Conservation (phyloP, 2,329 filamentous ascomycete species). For the Fusarium sp. region DNA sequence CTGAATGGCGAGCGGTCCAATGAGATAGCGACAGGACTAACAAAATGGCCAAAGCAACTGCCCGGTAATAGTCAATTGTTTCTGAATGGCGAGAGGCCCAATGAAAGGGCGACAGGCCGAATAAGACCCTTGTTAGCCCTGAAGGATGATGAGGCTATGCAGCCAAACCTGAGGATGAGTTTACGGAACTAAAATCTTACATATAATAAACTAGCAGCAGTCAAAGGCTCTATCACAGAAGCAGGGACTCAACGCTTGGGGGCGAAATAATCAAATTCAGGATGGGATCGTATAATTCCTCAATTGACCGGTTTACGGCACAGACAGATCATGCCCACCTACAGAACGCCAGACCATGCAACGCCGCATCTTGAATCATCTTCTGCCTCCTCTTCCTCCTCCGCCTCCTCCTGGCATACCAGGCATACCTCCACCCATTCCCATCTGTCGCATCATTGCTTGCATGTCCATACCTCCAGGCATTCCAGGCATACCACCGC, state of each 20-base stretch:
- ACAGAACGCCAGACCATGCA: conserved; percentile 20
- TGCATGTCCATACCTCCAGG: conserved; percentile 82
- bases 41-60: no score
- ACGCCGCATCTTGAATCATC: conserved; percentile 46
- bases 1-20: neutral
- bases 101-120: no score
- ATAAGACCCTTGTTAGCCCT: no score
- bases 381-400: conserved; percentile 49
- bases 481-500: conserved; percentile 63
- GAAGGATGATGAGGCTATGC: neutral
- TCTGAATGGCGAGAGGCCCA: no score
- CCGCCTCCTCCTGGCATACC: conserved; percentile 40
- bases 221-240: no score
- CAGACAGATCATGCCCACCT: conserved; percentile 1
- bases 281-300: no score
- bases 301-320: neutral
- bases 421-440: conserved; percentile 66
- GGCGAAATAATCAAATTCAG: neutral
- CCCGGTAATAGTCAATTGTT: no score
- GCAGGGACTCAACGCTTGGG: neutral
- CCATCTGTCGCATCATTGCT: conserved; percentile 82
- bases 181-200: no score
- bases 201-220: no score
- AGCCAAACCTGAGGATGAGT: no score
- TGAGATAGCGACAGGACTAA: no score